A percentile compares a stretch with the other conserved stretches of the same genome.
phyloP scores from a whole-genome alignment of 331 rosid genomes.

The Saraca asoca region DNA sequence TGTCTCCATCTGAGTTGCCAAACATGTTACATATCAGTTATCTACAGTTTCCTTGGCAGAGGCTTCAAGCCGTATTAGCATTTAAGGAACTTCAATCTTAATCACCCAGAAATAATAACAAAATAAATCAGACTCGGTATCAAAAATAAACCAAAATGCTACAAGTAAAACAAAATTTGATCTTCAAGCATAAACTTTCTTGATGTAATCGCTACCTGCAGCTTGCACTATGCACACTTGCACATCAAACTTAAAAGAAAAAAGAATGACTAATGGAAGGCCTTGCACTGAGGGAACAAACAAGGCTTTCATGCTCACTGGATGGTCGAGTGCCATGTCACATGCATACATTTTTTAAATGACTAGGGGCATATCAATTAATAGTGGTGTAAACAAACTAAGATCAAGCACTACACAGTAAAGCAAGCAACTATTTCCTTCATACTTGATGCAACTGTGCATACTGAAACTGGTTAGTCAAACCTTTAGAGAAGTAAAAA shows the following conservation, averaged over 20 bases:
- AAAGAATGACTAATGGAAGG: not conserved
- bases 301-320: not conserved
- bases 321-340: not conserved
- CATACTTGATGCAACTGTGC: not conserved
- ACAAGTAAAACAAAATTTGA: too few relatives aligned
- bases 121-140: too few relatives aligned
- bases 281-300: not conserved
- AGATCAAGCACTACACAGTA: slow-evolving; percentile 27
- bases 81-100: too few relatives aligned
- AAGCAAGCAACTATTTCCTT: slow-evolving; percentile 19
- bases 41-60: not conserved
- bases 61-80: too few relatives aligned
- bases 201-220: not conserved
- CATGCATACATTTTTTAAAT: not conserved
- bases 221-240: slow-evolving; percentile 2
- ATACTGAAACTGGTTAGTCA: slow-evolving; percentile 27
- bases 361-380: not conserved
- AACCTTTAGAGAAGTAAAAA: slow-evolving; percentile 90
- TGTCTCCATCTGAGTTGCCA: slow-evolving; percentile 18
- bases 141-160: too few relatives aligned
- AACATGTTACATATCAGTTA: slow-evolving; percentile 23
- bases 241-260: not conserved
- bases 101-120: too few relatives aligned
- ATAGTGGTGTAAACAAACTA: slow-evolving; percentile 30
- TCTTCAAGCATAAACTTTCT: too few relatives aligned